phyloP scores from a whole-genome alignment of 345 rosid species.

The Fremontodendron californicum region DNA sequence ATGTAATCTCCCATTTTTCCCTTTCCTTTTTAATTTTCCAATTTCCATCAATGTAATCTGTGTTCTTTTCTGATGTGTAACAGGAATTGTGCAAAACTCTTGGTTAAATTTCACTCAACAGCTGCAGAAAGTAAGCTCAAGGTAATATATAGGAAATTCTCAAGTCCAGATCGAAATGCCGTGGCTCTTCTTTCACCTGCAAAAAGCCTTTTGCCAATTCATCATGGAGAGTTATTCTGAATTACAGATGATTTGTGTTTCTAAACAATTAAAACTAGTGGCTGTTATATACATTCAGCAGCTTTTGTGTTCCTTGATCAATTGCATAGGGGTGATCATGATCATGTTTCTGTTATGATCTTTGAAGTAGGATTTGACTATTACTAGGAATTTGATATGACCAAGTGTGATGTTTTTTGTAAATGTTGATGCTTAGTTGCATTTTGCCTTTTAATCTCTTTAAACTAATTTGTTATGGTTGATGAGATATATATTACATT shows the following conservation, averaged over 20 bases:
- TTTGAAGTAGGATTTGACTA: neutral
- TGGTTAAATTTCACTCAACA: slow-evolving; percentile 47
- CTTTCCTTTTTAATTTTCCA: neutral
- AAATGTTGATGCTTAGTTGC: neutral
- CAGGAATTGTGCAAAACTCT: slow-evolving; percentile 70
- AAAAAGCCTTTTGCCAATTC: slow-evolving; percentile 24
- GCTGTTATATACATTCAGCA: neutral
- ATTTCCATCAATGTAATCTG: neutral
- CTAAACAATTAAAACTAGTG: neutral
- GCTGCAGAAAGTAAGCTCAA: slow-evolving; percentile 62
- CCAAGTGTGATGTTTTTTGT: neutral
- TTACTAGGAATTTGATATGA: neutral
- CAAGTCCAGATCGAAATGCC: slow-evolving; percentile 43
- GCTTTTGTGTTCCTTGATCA: neutral
- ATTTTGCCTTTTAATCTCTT: neutral
- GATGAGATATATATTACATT: neutral
- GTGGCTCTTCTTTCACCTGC: slow-evolving; percentile 69
- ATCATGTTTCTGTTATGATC: slow-evolving; percentile 5
- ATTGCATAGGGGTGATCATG: neutral
- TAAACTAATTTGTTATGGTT: neutral
- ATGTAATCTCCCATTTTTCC: slow-evolving; percentile 28
- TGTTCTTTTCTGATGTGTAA: neutral
- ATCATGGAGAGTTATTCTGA: neutral
- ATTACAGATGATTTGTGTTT: neutral
- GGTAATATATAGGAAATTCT: slow-evolving; percentile 61